Conservation (phyloP, 192 early-diverging fungal genomes). For the Dissophora ornata region DNA sequence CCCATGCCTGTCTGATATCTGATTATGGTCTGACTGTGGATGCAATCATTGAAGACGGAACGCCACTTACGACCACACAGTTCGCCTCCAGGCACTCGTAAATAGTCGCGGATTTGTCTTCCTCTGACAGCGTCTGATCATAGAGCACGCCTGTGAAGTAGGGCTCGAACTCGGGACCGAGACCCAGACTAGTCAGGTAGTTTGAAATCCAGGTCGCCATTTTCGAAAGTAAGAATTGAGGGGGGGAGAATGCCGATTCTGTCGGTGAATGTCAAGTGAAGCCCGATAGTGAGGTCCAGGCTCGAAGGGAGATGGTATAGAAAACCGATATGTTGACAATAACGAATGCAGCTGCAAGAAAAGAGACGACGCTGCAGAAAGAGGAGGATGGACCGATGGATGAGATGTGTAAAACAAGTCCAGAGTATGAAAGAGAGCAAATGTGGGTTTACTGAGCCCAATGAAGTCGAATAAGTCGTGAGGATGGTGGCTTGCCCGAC, state of each 20-base stretch:
- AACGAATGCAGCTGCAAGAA: constrained; percentile 1
- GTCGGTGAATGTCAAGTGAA: not conserved
- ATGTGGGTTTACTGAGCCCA: too few relatives aligned
- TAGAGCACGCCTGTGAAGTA: constrained; percentile 36
- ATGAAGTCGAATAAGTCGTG: too few relatives aligned
- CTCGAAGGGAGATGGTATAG: too few relatives aligned
- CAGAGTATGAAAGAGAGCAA: too few relatives aligned
- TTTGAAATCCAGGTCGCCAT: constrained; percentile 51
- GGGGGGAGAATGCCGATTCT: too few relatives aligned
- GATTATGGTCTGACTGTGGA: too few relatives aligned
- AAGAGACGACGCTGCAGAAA: not conserved
- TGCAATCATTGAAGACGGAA: too few relatives aligned
- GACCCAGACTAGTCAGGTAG: constrained; percentile 37
- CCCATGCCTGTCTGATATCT: too few relatives aligned
- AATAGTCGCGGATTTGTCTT: constrained; percentile 40
- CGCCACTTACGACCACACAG: constrained; percentile 27
- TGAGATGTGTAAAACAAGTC: too few relatives aligned
- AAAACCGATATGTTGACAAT: too few relatives aligned
- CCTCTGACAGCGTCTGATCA: constrained; percentile 42
- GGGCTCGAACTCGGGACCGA: constrained; percentile 37
- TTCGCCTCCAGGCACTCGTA: constrained; percentile 38
- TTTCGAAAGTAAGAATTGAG: not conserved
- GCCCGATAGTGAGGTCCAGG: too few relatives aligned
- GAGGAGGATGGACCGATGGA: not conserved
- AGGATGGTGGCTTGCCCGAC: too few relatives aligned